Conservation (phyloP, 331 rosid species). For the Cydonia oblonga region DNA sequence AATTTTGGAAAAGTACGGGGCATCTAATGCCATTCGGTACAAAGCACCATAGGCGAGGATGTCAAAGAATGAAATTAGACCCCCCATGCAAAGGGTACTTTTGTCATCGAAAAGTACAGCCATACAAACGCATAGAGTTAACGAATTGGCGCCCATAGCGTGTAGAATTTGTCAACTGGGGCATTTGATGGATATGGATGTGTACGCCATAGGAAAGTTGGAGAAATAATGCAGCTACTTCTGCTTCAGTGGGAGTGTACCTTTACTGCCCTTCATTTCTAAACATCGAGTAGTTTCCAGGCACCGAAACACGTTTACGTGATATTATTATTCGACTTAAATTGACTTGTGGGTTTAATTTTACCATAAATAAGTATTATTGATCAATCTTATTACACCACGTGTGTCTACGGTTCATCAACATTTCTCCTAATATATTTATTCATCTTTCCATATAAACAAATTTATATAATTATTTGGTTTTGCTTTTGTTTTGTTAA, state of each 20-base stretch:
- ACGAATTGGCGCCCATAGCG: conserved; percentile 44
- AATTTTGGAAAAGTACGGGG: conserved; percentile 30
- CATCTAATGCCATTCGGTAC: conserved; percentile 18
- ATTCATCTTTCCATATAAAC: too few relatives aligned
- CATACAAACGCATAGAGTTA: conserved; percentile 26
- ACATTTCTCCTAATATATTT: too few relatives aligned
- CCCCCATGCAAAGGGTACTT: conserved; percentile 16
- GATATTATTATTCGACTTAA: too few relatives aligned
- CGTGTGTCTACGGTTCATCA: too few relatives aligned
- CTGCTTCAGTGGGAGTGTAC: conserved; percentile 39
- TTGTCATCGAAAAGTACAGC: conserved; percentile 30
- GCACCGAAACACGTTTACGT: too few relatives aligned
- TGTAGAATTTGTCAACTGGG: conserved; percentile 52
- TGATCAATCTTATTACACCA: too few relatives aligned
- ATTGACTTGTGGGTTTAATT: too few relatives aligned
- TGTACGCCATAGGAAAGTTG: conserved; percentile 29
- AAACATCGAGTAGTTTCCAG: too few relatives aligned
- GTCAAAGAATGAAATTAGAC: neutral
- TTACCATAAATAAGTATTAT: too few relatives aligned
- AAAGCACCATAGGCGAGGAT: neutral
- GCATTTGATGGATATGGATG: conserved; percentile 37
- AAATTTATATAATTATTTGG: too few relatives aligned
- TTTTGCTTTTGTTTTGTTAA: too few relatives aligned
- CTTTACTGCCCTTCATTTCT: conserved; percentile 42
- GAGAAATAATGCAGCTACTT: conserved; percentile 31